Evolutionary conservation across 1,139 yeast genomes (phyloP).

Genomic region (Geotrichum phurueaensis): DNA sequence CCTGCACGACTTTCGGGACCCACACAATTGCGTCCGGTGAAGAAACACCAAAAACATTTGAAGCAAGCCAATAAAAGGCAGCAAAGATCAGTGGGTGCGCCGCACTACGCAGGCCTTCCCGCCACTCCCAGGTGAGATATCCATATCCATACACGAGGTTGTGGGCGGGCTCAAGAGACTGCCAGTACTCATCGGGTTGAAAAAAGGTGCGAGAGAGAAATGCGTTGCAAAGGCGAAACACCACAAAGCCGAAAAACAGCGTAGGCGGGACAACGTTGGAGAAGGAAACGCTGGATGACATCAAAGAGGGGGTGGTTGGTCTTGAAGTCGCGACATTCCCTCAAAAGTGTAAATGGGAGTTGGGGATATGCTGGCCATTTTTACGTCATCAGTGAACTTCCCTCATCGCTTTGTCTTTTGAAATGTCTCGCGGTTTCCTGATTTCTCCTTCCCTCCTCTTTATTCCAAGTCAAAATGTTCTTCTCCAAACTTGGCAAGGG

Average conservation of each 20-base stretch:
- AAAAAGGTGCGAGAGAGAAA: constrained; percentile 65
- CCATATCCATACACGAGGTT: constrained; percentile 69
- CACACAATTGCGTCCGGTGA: constrained; percentile 36
- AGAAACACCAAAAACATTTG: constrained; percentile 29
- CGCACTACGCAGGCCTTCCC: constrained; percentile 63
- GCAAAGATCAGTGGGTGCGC: constrained; percentile 73
- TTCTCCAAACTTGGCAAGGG: constrained; percentile 8
- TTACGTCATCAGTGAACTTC: neutral
- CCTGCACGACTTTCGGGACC: constrained; percentile 65
- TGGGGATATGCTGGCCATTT: neutral
- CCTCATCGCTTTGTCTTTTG: neutral
- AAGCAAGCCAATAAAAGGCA: constrained; percentile 34
- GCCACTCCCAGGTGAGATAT: constrained; percentile 93
- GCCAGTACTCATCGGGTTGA: constrained; percentile 96
- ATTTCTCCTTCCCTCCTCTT: neutral
- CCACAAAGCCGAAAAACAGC: constrained; percentile 22
- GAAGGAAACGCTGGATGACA: neutral
- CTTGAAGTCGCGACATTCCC: neutral
- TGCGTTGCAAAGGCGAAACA: constrained; percentile 56
- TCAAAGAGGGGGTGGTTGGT: neutral
- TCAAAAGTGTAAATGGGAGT: neutral
- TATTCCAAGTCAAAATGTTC: constrained; percentile 4
- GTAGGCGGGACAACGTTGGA: neutral
- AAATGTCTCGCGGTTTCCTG: neutral
- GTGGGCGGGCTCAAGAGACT: constrained; percentile 90